Evolutionary conservation across 495 filamentous ascomycete genomes (phyloP).

Genomic region (Amphirosellinia nigrospora): DNA sequence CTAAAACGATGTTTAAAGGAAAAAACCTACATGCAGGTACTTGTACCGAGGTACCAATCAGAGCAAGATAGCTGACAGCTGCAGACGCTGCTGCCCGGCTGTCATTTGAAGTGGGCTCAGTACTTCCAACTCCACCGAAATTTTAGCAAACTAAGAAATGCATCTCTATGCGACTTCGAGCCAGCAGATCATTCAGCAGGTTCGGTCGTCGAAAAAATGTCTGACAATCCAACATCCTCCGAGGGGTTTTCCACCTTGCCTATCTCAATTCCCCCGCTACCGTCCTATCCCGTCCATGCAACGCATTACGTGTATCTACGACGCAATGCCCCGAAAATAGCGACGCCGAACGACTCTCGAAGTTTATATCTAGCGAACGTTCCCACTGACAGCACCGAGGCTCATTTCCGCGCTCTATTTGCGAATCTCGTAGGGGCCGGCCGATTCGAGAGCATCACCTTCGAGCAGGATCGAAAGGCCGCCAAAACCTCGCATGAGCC

Average conservation of each 20-base stretch:
- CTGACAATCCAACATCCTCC: conserved; percentile 7
- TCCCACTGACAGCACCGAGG: conserved; percentile 81
- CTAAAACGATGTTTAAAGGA: neutral
- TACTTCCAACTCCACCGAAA: conserved; percentile 17
- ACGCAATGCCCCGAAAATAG: conserved; percentile 77
- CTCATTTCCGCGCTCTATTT: conserved; percentile 78
- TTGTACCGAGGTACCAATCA: neutral
- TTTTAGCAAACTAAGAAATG: conserved; percentile 5
- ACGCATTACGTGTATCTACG: conserved; percentile 88
- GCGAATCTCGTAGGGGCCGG: conserved; percentile 70
- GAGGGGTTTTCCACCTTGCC: conserved; percentile 59
- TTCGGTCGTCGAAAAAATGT: neutral
- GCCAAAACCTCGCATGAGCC: conserved; percentile 39
- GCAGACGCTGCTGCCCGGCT: neutral
- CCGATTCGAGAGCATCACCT: conserved; percentile 75
- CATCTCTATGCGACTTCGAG: neutral
- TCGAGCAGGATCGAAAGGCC: conserved; percentile 60
- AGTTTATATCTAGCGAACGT: conserved; percentile 88
- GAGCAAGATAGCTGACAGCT: neutral
- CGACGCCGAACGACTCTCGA: conserved; percentile 71
- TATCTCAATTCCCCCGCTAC: conserved; percentile 66
- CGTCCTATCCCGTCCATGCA: conserved; percentile 61
- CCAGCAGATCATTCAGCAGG: neutral
- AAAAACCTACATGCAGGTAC: too few relatives aligned
- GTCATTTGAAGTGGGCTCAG: neutral